These are phyloP conservation scores for Purshia tridentata DNA, from an alignment of 306 rosid genomes.

Conservation along the genomic window DNA sequence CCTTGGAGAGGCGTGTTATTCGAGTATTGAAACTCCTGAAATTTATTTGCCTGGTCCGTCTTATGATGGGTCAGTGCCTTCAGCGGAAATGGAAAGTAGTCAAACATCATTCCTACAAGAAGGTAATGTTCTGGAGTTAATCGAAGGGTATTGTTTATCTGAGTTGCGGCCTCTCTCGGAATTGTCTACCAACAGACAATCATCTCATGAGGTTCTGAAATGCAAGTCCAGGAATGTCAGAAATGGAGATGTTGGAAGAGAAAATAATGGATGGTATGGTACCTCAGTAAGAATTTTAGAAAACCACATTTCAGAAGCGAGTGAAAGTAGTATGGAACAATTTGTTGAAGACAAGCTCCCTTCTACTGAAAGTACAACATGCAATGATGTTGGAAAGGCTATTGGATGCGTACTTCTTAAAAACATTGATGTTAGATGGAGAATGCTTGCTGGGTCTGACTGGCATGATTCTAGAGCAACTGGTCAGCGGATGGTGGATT, in stretches of 20 bases:
- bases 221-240: constrained; percentile 36
- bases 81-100: constrained; percentile 47
- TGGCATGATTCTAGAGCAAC: constrained; percentile 45
- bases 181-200: constrained; percentile 48
- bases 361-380: constrained; percentile 36
- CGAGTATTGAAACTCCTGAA: constrained; percentile 44
- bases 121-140: constrained; percentile 57
- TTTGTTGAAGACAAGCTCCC: constrained; percentile 37
- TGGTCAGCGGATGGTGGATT: constrained; percentile 36
- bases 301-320: constrained; percentile 65
- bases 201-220: constrained; percentile 40
- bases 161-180: constrained; percentile 55
- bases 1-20: constrained; percentile 38
- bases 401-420: constrained; percentile 69
- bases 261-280: constrained; percentile 76
- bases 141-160: constrained; percentile 70
- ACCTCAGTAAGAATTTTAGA: constrained; percentile 57
- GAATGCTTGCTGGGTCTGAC: constrained; percentile 78
- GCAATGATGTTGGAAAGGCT: constrained; percentile 33
- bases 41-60: constrained; percentile 36
- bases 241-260: constrained; percentile 50
- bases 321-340: constrained; percentile 27
- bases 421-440: constrained; percentile 79
- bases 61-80: constrained; percentile 44
- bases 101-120: constrained; percentile 51